Conservation (phyloP, 768 basidiomycete species). For the Dacryopinax primogenitus region DNA sequence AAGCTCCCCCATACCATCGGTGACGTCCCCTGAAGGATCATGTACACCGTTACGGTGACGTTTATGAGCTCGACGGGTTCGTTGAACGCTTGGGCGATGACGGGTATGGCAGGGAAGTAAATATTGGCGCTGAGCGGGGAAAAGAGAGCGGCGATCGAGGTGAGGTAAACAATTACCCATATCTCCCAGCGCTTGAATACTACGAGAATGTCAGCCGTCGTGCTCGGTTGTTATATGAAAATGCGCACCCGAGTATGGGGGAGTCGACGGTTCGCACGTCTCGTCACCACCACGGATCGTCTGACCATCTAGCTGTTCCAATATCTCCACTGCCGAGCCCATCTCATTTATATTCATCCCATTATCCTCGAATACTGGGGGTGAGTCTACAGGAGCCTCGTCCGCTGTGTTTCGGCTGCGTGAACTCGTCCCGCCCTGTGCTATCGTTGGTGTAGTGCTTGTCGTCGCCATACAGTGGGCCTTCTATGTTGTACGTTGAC, state of each 20-base stretch:
- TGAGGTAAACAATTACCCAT: background rate
- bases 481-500: too few relatives aligned
- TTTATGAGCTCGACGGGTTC: slow-evolving; percentile 62
- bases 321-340: background rate
- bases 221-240: background rate
- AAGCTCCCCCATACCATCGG: slow-evolving; percentile 53
- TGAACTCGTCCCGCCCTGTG: too few relatives aligned
- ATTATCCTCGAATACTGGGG: background rate
- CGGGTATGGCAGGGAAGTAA: slow-evolving; percentile 25
- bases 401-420: too few relatives aligned
- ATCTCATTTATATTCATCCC: background rate
- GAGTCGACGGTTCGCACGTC: background rate
- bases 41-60: slow-evolving; percentile 65
- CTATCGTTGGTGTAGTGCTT: too few relatives aligned
- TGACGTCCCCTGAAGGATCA: slow-evolving; percentile 50
- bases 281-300: background rate
- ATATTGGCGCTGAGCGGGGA: slow-evolving; percentile 17
- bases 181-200: background rate
- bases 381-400: background rate
- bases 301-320: background rate
- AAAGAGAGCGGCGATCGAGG: background rate
- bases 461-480: too few relatives aligned
- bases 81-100: slow-evolving; percentile 36
- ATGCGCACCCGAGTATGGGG: background rate
- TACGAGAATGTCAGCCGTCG: background rate